Evolutionary conservation across 148 eudicot species (phyloP).

Genomic region (Fagopyrum tataricum): DNA sequence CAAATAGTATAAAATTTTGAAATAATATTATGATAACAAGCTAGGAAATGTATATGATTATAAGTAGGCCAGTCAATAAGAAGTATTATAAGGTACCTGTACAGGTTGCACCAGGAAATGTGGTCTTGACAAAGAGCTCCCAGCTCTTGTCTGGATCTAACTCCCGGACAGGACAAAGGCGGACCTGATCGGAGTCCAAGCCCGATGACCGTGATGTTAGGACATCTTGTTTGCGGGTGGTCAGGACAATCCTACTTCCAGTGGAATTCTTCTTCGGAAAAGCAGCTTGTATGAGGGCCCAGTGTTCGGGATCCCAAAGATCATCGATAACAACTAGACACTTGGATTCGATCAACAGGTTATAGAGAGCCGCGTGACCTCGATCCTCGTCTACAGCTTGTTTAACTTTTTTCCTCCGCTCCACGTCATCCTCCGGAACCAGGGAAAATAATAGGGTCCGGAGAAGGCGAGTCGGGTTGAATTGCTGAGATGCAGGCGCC

Average conservation of each 20-base stretch:
- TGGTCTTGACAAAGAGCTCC: neutral
- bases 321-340: constrained; percentile 3
- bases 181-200: neutral
- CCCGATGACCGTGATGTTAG: no score
- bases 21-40: no score
- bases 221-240: neutral
- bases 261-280: neutral
- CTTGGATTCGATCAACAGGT: neutral
- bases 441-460: neutral
- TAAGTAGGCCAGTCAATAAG: no score
- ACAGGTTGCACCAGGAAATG: neutral
- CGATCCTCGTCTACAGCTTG: neutral
- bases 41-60: no score
- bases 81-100: neutral
- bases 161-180: neutral
- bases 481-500: neutral
- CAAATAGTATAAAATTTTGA: no score
- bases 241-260: neutral
- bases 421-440: neutral
- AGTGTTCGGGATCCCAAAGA: neutral
- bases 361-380: neutral
- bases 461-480: neutral
- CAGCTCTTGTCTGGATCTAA: neutral
- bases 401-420: neutral
- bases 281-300: neutral